phyloP scores from a whole-genome alignment of 257 asterid species.

The Thymus mandschuricus region DNA sequence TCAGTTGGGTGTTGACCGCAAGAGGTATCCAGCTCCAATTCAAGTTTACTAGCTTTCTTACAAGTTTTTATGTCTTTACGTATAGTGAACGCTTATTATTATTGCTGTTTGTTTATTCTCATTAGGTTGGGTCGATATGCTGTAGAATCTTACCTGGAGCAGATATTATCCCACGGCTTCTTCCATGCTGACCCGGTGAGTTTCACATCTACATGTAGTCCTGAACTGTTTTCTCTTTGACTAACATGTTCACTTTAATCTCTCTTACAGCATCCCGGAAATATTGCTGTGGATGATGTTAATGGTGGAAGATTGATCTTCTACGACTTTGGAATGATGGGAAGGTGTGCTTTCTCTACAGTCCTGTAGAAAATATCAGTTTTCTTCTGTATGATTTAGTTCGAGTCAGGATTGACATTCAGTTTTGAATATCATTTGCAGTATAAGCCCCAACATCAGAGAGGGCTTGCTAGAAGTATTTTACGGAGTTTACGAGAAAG shows the following conservation, averaged over 20 bases:
- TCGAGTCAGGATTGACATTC: background rate
- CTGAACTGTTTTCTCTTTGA: conserved; percentile 1
- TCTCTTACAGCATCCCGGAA: conserved; percentile 81
- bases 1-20: conserved; percentile 89
- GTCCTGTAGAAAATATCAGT: background rate
- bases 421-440: conserved; percentile 41
- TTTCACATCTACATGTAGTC: background rate
- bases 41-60: background rate
- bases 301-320: conserved; percentile 91
- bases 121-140: conserved; percentile 86
- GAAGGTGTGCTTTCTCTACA: conserved; percentile 51
- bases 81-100: conserved; percentile 16
- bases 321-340: conserved; percentile 98
- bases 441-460: conserved; percentile 88
- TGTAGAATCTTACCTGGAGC: conserved; percentile 93
- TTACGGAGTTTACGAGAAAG: conserved; percentile 94
- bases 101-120: conserved; percentile 29
- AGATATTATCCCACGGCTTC: conserved; percentile 87
- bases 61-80: background rate
- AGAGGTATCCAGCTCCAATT: conserved; percentile 46
- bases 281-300: conserved; percentile 87
- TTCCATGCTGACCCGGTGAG: conserved; percentile 93
- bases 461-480: conserved; percentile 86
- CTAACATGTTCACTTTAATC: background rate
- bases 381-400: background rate